Conservation (phyloP, 257 asterid species). For the Linderniella brevidens region DNA sequence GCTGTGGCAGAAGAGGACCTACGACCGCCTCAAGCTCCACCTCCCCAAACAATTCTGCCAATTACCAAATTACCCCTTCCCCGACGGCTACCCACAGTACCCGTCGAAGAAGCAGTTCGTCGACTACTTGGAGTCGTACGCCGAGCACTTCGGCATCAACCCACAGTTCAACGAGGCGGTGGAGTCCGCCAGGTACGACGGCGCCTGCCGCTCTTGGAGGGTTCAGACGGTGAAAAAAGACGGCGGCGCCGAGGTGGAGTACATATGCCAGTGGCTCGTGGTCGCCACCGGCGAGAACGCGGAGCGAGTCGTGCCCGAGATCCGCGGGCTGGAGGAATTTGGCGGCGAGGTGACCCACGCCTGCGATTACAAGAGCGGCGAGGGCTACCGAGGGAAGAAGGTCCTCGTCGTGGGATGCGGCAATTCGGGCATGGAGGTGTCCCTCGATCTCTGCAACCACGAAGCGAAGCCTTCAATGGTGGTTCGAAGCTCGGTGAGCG, state of each 20-base stretch:
- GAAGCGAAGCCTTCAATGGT: constrained; percentile 69
- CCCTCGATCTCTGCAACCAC: constrained; percentile 80
- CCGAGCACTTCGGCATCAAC: constrained; percentile 29
- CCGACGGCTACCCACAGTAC: constrained; percentile 68
- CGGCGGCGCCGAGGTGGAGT: constrained; percentile 42
- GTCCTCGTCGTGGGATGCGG: constrained; percentile 88
- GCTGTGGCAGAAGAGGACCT: constrained; percentile 76
- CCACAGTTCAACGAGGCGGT: constrained; percentile 70
- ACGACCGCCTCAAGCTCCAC: constrained; percentile 71
- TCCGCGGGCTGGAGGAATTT: constrained; percentile 50
- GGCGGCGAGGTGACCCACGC: constrained; percentile 66
- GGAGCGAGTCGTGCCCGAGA: constrained; percentile 49
- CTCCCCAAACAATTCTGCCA: constrained; percentile 78
- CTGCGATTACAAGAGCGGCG: constrained; percentile 66
- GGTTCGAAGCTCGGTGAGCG: constrained; percentile 68
- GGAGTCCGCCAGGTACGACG: constrained; percentile 67
- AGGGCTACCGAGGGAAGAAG: constrained; percentile 42
- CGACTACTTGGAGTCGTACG: constrained; percentile 55
- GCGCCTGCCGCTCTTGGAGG: constrained; percentile 47
- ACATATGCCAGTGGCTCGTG: constrained; percentile 70
- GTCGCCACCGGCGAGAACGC: constrained; percentile 94
- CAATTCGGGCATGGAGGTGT: constrained; percentile 88
- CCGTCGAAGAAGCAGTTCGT: constrained; percentile 59
- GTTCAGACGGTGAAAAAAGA: constrained; percentile 25
- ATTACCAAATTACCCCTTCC: constrained; percentile 52